Evolutionary conservation across 2,329 filamentous ascomycete genomes (phyloP).

Genomic region (Fusarium sp.): DNA sequence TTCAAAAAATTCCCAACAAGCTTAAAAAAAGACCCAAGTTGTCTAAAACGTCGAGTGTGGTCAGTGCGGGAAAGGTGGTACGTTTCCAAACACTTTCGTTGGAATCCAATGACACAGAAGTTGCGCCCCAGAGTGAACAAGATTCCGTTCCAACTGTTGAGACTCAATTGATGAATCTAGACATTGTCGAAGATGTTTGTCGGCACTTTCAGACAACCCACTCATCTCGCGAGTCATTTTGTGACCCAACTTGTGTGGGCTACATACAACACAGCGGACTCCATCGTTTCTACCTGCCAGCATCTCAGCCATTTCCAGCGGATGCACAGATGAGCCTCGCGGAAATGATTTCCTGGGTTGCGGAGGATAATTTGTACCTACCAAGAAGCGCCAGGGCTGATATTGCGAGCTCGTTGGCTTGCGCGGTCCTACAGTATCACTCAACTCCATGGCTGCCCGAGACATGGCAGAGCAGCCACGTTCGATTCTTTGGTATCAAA

Average conservation of each 20-base stretch:
- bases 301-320: rapidly evolving
- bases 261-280: background rate
- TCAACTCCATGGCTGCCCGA: background rate
- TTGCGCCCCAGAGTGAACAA: too few species aligned
- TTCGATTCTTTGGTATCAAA: background rate
- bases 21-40: too few species aligned
- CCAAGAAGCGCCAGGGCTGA: background rate
- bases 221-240: background rate
- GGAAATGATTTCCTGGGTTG: background rate
- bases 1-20: too few species aligned
- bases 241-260: background rate
- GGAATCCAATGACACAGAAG: background rate
- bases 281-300: background rate
- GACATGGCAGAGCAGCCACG: background rate
- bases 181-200: background rate
- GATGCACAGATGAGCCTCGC: background rate
- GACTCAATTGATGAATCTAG: background rate
- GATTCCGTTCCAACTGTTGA: background rate
- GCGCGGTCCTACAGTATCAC: background rate
- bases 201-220: background rate
- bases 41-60: too few species aligned
- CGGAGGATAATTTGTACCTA: background rate
- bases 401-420: background rate
- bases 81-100: too few species aligned
- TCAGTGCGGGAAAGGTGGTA: too few species aligned